Evolutionary conservation across 495 filamentous ascomycete species (phyloP).

Genomic region (Neurospora sublineolata): DNA sequence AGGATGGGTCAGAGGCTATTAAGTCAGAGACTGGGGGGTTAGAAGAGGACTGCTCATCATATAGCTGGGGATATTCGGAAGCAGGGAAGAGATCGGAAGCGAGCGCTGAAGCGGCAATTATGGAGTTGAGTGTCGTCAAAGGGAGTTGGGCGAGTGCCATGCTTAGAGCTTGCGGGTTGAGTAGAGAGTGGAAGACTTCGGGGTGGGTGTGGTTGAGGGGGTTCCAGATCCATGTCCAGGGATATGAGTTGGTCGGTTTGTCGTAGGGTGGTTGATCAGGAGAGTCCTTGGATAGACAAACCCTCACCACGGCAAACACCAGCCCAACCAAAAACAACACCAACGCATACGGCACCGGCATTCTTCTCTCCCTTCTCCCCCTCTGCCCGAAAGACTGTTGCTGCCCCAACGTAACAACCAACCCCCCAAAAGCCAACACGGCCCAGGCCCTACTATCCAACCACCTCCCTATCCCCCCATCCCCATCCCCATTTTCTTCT

Average conservation of each 20-base stretch:
- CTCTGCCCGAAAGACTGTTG: background rate
- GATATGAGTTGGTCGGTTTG: background rate
- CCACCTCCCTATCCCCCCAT: background rate
- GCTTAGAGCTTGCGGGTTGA: conserved; percentile 43
- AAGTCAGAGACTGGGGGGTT: too few species aligned
- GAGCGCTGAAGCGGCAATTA: conserved; percentile 73
- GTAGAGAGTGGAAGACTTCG: conserved; percentile 39
- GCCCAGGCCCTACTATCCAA: background rate
- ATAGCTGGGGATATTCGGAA: background rate
- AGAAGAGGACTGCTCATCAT: background rate
- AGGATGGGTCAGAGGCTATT: background rate
- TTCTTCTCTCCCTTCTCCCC: background rate
- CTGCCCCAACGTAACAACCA: background rate
- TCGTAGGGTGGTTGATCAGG: conserved; percentile 6
- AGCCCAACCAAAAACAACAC: conserved; percentile 55
- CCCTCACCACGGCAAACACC: conserved; percentile 38
- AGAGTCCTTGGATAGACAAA: background rate
- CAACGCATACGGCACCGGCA: conserved; percentile 59
- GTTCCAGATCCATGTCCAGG: background rate
- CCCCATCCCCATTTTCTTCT: background rate
- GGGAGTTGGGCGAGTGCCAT: conserved; percentile 72
- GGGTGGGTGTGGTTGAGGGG: conserved; percentile 26
- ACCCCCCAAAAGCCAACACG: background rate
- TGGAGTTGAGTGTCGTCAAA: conserved; percentile 79
- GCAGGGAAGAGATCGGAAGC: conserved; percentile 58